Base-by-base conservation (phyloP, 2,329 filamentous ascomycete genomes). In the Cercospora sojina region DNA sequence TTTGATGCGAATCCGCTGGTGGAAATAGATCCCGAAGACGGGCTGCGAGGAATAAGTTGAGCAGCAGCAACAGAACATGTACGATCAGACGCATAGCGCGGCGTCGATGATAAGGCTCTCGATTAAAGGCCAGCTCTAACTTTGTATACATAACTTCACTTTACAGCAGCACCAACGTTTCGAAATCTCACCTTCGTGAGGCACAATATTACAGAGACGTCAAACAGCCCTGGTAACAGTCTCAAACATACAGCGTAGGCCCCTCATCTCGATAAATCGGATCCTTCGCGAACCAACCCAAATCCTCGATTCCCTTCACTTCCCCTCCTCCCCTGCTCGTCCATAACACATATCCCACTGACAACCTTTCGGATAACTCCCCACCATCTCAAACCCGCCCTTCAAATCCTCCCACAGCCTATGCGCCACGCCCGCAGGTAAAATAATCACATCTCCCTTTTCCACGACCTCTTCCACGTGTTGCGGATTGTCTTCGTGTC, bases 271-370 rank as follows among this genome's bases (percentile, higher is more conserved):
- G 86, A 77, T 86, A 88, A 18, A 90, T 76, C 18, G 87, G 87
- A 80, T 90, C 88, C 67, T 74, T 82, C 53, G 80, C 74, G 69
- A 90, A 87, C 88, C 87, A 90, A 5, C 70, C 71, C 72, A 90
- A 70, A 3, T 72, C 70, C 61, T 70, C 74, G 56, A 89, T 88
- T 6, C 70, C 74, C 65, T 82, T 76, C 6, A 84, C 76, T 71
- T 85, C 6, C 77, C 75, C 73, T 86, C 83, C 73, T 90, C 88
- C 0, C 81, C 85, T 41, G 80, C 72, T 60, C 80, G 80, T 1
- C 88, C 89, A 79, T 91, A 90, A 71, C 88, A 91, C 89, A 91
- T 91, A 76, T 91, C 88, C 88, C 88, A 91, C 18, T 76, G 82
- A 63, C 79, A 79, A 0, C 83, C 84, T 25, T 70, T 78, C 0